Conservation (phyloP, 176 grass and related monocot species). For the Cymbopogon citratus region DNA sequence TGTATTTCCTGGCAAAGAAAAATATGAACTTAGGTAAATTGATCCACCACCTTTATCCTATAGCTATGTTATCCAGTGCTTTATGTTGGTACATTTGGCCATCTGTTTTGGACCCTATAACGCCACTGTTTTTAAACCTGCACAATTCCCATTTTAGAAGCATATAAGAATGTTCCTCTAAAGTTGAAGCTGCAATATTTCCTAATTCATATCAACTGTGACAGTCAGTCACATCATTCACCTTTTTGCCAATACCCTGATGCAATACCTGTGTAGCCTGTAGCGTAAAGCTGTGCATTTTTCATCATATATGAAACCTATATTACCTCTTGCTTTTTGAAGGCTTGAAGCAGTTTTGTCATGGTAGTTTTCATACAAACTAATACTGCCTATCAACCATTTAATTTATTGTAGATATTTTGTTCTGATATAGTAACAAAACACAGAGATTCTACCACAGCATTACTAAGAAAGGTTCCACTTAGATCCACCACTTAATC, state of each 20-base stretch:
- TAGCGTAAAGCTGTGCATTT: neutral
- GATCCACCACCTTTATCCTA: neutral
- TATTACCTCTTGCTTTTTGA: neutral
- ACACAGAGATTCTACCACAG: neutral
- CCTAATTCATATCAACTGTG: neutral
- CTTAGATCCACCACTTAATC: neutral
- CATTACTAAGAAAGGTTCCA: neutral
- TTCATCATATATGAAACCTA: neutral
- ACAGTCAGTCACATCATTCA: neutral
- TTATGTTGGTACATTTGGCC: neutral
- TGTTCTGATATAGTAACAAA: neutral
- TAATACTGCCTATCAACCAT: neutral
- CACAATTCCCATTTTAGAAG: neutral
- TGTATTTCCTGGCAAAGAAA: constrained; percentile 96
- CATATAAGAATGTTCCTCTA: neutral
- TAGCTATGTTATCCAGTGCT: neutral
- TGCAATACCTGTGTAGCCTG: neutral
- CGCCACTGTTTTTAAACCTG: neutral
- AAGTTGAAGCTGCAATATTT: neutral
- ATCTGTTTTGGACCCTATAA: neutral
- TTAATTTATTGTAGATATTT: neutral
- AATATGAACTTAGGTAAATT: constrained; percentile 76
- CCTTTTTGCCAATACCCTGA: neutral
- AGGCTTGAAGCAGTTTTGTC: neutral
- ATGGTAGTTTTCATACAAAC: constrained; percentile 1